phyloP scores from a whole-genome alignment of 2,329 filamentous ascomycete species.

The Epicoccum nigrum region DNA sequence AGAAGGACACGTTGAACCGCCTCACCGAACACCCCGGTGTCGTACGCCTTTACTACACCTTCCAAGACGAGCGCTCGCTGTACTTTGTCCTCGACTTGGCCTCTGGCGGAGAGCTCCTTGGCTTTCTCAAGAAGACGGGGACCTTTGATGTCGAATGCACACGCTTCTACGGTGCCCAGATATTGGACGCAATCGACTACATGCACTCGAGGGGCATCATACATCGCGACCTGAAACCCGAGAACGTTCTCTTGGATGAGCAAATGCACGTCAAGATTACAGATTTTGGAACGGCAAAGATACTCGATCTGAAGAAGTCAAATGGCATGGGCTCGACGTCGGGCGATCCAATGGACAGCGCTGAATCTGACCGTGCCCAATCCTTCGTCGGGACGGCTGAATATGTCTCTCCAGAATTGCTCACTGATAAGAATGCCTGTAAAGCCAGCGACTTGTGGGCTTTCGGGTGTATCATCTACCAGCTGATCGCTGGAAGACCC shows the following conservation, averaged over 20 bases:
- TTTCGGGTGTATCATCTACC: slow-evolving; percentile 97
- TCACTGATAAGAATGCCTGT: slow-evolving; percentile 95
- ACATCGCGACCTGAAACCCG: slow-evolving; percentile 93
- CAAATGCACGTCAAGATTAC: slow-evolving; percentile 99
- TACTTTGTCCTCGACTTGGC: slow-evolving; percentile 97
- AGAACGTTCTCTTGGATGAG: slow-evolving; percentile 93
- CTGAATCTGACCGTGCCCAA: slow-evolving; percentile 76
- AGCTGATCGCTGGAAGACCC: slow-evolving; percentile 90
- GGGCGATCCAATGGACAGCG: slow-evolving; percentile 60
- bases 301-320: slow-evolving; percentile 66
- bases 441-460: slow-evolving; percentile 98
- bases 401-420: slow-evolving; percentile 96
- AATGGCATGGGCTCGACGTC: slow-evolving; percentile 46
- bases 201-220: slow-evolving; percentile 98
- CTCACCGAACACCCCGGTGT: slow-evolving; percentile 96
- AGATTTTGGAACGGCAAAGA: slow-evolving; percentile 97
- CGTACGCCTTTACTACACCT: slow-evolving; percentile 96
- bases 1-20: slow-evolving; percentile 96
- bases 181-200: slow-evolving; percentile 93
- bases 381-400: slow-evolving; percentile 98
- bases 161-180: slow-evolving; percentile 92
- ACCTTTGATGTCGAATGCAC: slow-evolving; percentile 96
- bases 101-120: slow-evolving; percentile 87
- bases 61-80: slow-evolving; percentile 92
- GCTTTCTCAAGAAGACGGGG: slow-evolving; percentile 89